Evolutionary conservation across 169 alveolate genomes (phyloP).

Genomic region (Theileria annulata): DNA sequence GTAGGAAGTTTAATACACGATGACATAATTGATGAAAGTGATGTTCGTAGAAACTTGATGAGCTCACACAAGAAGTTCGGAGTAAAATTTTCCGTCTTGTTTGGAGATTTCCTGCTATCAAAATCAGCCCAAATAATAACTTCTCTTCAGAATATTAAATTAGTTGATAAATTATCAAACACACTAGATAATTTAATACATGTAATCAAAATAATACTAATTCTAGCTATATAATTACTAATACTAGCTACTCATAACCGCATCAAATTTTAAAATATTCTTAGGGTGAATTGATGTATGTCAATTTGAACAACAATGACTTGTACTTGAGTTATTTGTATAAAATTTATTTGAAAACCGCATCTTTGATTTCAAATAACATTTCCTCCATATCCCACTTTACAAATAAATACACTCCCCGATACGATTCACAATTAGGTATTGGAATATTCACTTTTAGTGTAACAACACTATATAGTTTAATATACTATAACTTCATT

Average conservation of each 20-base stretch:
- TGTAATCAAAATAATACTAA: no score
- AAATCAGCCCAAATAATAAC: constrained; percentile 65
- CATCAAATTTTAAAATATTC: not conserved
- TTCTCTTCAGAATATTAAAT: constrained; percentile 52
- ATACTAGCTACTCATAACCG: constrained; percentile 1
- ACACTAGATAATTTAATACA: constrained; percentile 73
- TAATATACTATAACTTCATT: no score
- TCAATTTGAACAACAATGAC: constrained; percentile 10
- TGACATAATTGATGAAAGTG: constrained; percentile 80
- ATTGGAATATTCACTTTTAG: no score
- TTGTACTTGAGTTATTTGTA: constrained; percentile 58
- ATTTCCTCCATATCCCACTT: constrained; percentile 42
- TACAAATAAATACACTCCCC: not conserved
- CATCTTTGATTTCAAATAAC: constrained; percentile 70
- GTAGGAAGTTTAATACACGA: constrained; percentile 80
- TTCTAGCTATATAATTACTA: constrained; percentile 28
- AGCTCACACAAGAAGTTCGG: constrained; percentile 76
- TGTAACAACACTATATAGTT: no score
- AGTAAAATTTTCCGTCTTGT: constrained; percentile 71
- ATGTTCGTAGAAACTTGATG: constrained; percentile 69
- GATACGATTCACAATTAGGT: not conserved
- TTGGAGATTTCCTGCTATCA: constrained; percentile 77
- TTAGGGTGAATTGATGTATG: constrained; percentile 5
- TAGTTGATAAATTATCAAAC: constrained; percentile 63
- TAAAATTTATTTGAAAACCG: constrained; percentile 74